Percentiles rank a stretch among this genome's conserved stretches.
Evolutionary conservation across 2,329 filamentous ascomycete genomes (phyloP).

Genomic region (Monosporascus sp.): DNA sequence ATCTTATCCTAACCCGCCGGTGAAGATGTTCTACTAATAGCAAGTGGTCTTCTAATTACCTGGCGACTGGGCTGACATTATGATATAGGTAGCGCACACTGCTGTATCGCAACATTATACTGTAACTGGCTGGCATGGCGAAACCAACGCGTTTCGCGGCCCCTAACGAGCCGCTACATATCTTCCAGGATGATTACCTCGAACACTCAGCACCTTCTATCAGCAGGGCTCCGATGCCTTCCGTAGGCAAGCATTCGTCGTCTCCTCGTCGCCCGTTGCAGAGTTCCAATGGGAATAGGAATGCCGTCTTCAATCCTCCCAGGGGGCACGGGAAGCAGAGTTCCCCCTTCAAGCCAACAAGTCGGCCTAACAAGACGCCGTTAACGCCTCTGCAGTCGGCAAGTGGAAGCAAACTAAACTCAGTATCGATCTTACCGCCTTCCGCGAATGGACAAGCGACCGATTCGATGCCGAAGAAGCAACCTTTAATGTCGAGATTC

Average conservation of each 20-base stretch:
- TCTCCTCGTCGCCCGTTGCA: slow-evolving; percentile 40
- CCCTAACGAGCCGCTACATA: slow-evolving; percentile 42
- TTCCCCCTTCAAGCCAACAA: slow-evolving; percentile 64
- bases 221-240: slow-evolving; percentile 52
- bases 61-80: not conserved
- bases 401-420: slow-evolving; percentile 57
- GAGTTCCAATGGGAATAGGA: slow-evolving; percentile 52
- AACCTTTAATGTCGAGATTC: slow-evolving; percentile 51
- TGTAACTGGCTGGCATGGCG: slow-evolving; percentile 44
- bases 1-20: slow-evolving; percentile 5
- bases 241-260: slow-evolving; percentile 35
- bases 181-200: slow-evolving; percentile 48
- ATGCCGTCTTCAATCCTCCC: slow-evolving; percentile 55
- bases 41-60: slow-evolving; percentile 6
- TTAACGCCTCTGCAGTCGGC: slow-evolving; percentile 51
- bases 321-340: slow-evolving; percentile 45
- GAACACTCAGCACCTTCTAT: slow-evolving; percentile 42
- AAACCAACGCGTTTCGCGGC: slow-evolving; percentile 42
- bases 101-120: slow-evolving; percentile 6
- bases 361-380: slow-evolving; percentile 51
- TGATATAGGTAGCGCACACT: not conserved
- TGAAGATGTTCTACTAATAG: slow-evolving; percentile 6
- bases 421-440: slow-evolving; percentile 63
- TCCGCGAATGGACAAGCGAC: slow-evolving; percentile 47
- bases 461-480: slow-evolving; percentile 65